Base-by-base conservation (phyloP, 257 asterid species). In the Nicotiana tabacum region DNA sequence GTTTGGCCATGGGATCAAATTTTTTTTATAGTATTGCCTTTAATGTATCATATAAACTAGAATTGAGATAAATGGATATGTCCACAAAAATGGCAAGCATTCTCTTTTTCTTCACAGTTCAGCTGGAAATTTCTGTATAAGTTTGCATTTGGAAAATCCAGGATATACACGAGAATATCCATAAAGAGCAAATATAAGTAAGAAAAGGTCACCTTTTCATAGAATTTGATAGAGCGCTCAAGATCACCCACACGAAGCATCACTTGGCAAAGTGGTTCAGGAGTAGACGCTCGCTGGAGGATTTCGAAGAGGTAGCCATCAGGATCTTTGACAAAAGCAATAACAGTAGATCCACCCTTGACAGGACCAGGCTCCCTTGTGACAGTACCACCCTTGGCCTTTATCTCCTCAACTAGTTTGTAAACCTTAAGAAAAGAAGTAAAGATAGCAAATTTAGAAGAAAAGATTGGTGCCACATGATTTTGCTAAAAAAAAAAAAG, bases 231-330 rank as follows among this genome's bases (percentile, higher is more conserved):
- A n/a, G 99, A 90, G 57, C 97, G 98, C 18, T 94, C 99, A 72
- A 96, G 97, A 89, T 96, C 98, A 81, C 99, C 99, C 82, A 96
- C 99, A 82, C 99, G 99, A 87, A 96, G 95, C 99, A 96, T 96
- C 83, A 94, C 99, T 90, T 96, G 99, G 85, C 99, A 96, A 72
- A 96, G 97, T 13, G 99, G 99, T 87, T 94, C 97, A 74, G 98
- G 98, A 78, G 98, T 94, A 21, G 97, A 92, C 51, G 92, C 97
- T 15, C 98, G 90, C 83, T 94, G 97, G 83, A 96, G 92, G 67
- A 96, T 88, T 85, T 96, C 99, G 30, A 94, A 96, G 66, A 92
- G 89, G 87, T 96, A 96, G 82, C 99, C 99, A 90, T 96, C 99
- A 10, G 98, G 99, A 88, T 96, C 98, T 87, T 93, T 96, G 46